phyloP scores from a whole-genome alignment of 768 basidiomycete genomes.

The Kwoniella europaea region DNA sequence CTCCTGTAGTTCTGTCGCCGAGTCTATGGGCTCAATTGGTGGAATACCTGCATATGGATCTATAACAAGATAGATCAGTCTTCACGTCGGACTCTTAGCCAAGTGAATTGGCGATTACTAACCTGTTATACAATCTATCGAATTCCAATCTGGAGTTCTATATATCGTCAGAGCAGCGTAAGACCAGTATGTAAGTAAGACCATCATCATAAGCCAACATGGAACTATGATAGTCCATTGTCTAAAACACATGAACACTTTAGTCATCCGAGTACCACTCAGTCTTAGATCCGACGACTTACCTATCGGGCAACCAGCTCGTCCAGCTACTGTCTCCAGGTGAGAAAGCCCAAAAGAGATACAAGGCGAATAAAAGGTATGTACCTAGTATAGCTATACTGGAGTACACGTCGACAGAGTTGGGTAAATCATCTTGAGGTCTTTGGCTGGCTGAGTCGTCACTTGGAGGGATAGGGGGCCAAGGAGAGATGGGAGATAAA shows the following conservation, averaged over 20 bases:
- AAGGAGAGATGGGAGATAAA: conserved; percentile 54
- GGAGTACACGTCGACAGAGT: conserved; percentile 51
- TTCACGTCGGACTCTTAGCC: not conserved
- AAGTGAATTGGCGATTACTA: not conserved
- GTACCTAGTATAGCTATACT: conserved; percentile 54
- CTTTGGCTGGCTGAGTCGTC: not conserved
- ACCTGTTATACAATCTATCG: conserved; percentile 50
- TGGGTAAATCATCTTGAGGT: conserved; percentile 31
- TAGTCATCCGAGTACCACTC: not conserved
- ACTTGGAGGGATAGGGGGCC: conserved; percentile 28
- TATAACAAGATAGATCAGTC: not conserved
- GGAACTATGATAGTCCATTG: conserved; percentile 57
- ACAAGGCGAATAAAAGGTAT: conserved; percentile 39
- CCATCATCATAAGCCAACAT: conserved; percentile 52
- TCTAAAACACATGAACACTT: conserved; percentile 25
- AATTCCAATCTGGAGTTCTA: conserved; percentile 47
- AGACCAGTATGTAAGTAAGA: conserved; percentile 50
- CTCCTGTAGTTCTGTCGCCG: not conserved
- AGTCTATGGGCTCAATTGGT: conserved; percentile 1
- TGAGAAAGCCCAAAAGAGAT: conserved; percentile 52
- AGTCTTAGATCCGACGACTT: conserved; percentile 4
- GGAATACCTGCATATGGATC: conserved; percentile 36
- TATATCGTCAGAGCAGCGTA: conserved; percentile 50
- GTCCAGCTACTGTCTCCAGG: conserved; percentile 35
- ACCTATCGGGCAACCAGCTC: conserved; percentile 56